A percentile compares a stretch with the other conserved stretches of the same genome.
Evolutionary conservation across 768 basidiomycete genomes (phyloP).

Genomic region (Stropharia rugosoannulata): DNA sequence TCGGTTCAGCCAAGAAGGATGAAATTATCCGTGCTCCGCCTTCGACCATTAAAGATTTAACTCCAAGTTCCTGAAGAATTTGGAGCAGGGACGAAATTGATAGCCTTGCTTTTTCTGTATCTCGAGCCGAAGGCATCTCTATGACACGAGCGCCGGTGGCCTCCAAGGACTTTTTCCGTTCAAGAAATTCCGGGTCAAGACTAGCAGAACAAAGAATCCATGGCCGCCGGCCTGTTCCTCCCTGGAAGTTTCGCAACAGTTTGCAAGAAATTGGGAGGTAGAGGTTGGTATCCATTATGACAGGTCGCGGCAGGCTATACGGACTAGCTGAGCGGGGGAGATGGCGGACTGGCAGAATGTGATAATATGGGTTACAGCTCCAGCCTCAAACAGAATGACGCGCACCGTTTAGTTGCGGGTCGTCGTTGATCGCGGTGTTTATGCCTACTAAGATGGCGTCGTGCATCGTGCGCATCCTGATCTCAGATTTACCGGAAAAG

Average conservation of each 20-base stretch:
- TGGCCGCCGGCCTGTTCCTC: constrained; percentile 61
- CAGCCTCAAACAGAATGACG: not conserved
- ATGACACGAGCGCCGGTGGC: constrained; percentile 68
- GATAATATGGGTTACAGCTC: not conserved
- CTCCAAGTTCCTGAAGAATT: constrained; percentile 50
- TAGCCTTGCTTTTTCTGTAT: not conserved
- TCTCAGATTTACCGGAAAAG: not conserved
- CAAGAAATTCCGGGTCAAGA: constrained; percentile 22
- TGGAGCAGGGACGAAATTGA: constrained; percentile 49
- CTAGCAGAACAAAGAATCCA: constrained; percentile 61
- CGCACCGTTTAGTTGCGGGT: constrained; percentile 93
- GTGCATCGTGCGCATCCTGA: constrained; percentile 91
- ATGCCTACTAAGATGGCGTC: constrained; percentile 91
- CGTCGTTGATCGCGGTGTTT: constrained; percentile 86
- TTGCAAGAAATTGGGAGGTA: constrained; percentile 67
- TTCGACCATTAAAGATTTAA: constrained; percentile 90
- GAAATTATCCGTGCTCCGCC: constrained; percentile 85
- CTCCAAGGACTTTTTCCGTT: constrained; percentile 46
- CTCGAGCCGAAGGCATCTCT: constrained; percentile 30
- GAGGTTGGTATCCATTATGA: constrained; percentile 79
- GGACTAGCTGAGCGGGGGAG: constrained; percentile 41
- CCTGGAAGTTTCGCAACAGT: constrained; percentile 63
- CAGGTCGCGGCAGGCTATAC: constrained; percentile 67
- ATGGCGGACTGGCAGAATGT: constrained; percentile 45
- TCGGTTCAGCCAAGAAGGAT: constrained; percentile 53